Evolutionary conservation across 108 stramenopile species (phyloP).

Genomic region (Stephanodiscus minutulus): DNA sequence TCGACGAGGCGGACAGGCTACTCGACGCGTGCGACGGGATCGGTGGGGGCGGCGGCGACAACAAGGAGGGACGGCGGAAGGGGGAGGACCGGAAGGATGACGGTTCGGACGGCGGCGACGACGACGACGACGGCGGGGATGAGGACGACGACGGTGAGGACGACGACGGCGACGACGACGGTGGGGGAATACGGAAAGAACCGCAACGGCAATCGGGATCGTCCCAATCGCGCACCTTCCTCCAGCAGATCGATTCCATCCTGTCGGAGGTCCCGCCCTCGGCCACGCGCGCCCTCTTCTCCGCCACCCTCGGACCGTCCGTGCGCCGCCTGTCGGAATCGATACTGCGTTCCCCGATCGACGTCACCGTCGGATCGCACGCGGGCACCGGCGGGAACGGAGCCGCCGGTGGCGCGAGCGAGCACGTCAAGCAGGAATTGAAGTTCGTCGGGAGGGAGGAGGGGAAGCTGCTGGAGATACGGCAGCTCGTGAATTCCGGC

Average conservation of each 20-base stretch:
- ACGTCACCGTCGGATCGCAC: constrained; percentile 74
- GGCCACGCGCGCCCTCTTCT: constrained; percentile 92
- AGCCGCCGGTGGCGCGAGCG: constrained; percentile 73
- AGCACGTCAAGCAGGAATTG: constrained; percentile 87
- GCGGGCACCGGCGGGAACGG: constrained; percentile 54
- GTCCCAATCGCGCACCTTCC: constrained; percentile 71
- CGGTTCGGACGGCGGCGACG: constrained; percentile 3
- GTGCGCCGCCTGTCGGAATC: constrained; percentile 86
- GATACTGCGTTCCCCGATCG: constrained; percentile 91
- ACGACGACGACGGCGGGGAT: constrained; percentile 13
- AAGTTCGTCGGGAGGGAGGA: constrained; percentile 97
- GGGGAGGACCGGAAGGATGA: neutral
- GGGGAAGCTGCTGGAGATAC: constrained; percentile 95
- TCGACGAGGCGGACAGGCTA: constrained; percentile 98
- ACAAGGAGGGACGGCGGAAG: constrained; percentile 7
- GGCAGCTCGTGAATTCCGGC: constrained; percentile 79
- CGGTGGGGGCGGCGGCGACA: neutral
- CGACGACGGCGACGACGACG: constrained; percentile 4
- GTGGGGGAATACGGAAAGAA: no score
- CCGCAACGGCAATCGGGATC: constrained; percentile 58
- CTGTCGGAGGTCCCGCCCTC: constrained; percentile 71
- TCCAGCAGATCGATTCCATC: constrained; percentile 95
- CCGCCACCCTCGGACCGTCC: constrained; percentile 91
- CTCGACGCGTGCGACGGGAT: constrained; percentile 81
- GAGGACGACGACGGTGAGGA: constrained; percentile 13